These are phyloP conservation scores for Alternaria viburni DNA, from an alignment of 2,329 filamentous ascomycete genomes.

Conservation along the genomic window DNA sequence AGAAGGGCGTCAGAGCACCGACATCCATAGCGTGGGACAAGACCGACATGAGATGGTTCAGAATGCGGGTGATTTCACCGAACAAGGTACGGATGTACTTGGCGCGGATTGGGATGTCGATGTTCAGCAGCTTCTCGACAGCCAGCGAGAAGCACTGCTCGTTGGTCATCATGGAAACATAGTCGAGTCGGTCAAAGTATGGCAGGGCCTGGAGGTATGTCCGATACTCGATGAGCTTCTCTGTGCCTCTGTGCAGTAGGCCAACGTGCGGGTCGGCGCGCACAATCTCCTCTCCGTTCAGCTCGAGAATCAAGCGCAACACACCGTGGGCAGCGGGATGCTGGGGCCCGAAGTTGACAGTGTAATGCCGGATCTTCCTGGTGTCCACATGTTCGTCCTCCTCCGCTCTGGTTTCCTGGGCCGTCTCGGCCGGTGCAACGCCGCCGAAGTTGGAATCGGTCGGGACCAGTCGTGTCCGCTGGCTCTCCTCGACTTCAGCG, in stretches of 20 bases:
- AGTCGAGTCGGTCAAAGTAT: conserved; percentile 98
- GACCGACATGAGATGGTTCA: conserved; percentile 98
- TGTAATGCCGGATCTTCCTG: conserved; percentile 98
- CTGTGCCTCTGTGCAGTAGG: conserved; percentile 92
- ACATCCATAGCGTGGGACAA: conserved; percentile 99
- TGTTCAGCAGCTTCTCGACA: conserved; percentile 96
- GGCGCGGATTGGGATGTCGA: conserved; percentile 92
- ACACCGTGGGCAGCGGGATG: conserved; percentile 98
- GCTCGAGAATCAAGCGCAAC: conserved; percentile 93
- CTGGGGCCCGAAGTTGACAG: conserved; percentile 98
- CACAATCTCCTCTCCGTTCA: conserved; percentile 97
- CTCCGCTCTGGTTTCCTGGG: conserved; percentile 53
- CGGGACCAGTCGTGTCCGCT: conserved; percentile 67
- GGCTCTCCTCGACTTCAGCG: conserved; percentile 60
- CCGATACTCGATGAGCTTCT: conserved; percentile 99
- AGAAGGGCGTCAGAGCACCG: conserved; percentile 93
- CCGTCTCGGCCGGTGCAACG: conserved; percentile 52
- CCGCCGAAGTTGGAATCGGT: conserved; percentile 69
- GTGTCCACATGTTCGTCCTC: conserved; percentile 57
- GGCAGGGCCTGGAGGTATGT: conserved; percentile 97
- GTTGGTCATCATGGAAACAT: conserved; percentile 99
- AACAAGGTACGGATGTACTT: conserved; percentile 98
- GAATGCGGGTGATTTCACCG: conserved; percentile 87
- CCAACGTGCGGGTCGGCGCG: conserved; percentile 97
- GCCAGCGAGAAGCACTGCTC: conserved; percentile 96